A percentile compares a stretch with the other conserved stretches of the same genome.
phyloP scores from a whole-genome alignment of 2,329 filamentous ascomycete genomes.

The Colletotrichum melonis region DNA sequence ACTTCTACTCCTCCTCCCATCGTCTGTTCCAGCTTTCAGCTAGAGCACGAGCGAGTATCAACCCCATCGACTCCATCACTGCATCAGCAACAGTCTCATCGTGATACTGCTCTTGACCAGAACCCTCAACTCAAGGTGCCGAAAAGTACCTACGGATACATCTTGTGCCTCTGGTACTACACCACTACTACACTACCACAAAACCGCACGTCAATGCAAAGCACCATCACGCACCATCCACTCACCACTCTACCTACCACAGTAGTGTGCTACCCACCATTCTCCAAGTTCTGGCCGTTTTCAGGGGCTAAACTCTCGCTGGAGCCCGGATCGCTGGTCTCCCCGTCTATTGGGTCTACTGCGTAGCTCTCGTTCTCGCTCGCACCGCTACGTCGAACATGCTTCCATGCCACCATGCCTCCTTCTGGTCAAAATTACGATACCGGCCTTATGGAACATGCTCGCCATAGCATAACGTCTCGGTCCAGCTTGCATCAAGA shows the following conservation, averaged over 20 bases:
- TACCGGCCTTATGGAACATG: constrained; percentile 22
- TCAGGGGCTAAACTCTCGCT: constrained; percentile 26
- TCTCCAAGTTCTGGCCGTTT: constrained; percentile 16
- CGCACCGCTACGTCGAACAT: constrained; percentile 21
- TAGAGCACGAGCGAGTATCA: constrained; percentile 13
- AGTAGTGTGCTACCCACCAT: neutral
- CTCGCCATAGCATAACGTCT: constrained; percentile 15
- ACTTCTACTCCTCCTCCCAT: neutral
- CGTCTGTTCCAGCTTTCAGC: neutral
- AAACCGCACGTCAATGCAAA: neutral
- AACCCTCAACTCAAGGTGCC: neutral
- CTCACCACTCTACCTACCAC: too few species aligned
- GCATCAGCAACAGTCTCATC: constrained; percentile 16
- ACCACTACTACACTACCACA: neutral
- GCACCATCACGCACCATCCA: neutral
- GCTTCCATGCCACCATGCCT: constrained; percentile 18
- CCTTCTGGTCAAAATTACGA: constrained; percentile 21
- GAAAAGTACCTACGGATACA: neutral
- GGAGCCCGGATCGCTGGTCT: constrained; percentile 18
- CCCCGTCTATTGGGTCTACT: neutral
- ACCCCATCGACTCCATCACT: neutral
- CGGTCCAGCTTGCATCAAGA: neutral
- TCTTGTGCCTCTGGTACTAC: neutral
- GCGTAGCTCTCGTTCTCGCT: constrained; percentile 19
- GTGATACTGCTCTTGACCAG: constrained; percentile 6